Evolutionary conservation across 169 alveolate species (phyloP).

Genomic region (Plasmodium gaboni): DNA sequence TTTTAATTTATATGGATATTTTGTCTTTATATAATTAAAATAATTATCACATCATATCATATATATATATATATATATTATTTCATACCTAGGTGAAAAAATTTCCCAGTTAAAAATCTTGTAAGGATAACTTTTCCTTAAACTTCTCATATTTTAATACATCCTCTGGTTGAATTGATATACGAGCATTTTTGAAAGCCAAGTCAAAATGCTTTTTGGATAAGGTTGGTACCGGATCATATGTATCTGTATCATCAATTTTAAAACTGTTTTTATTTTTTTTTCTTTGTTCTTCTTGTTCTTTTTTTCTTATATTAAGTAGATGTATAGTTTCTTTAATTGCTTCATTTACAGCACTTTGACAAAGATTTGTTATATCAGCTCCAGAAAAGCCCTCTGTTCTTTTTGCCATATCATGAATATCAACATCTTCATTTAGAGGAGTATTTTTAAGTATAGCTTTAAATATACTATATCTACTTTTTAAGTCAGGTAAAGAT

Average conservation of each 20-base stretch:
- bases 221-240: slow-evolving; percentile 95
- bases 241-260: slow-evolving; percentile 82
- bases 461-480: slow-evolving; percentile 90
- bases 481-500: slow-evolving; percentile 95
- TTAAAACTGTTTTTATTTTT: slow-evolving; percentile 41
- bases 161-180: slow-evolving; percentile 78
- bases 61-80: too few species aligned
- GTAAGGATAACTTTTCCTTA: slow-evolving; percentile 70
- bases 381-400: slow-evolving; percentile 97
- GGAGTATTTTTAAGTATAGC: slow-evolving; percentile 95
- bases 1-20: too few species aligned
- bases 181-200: slow-evolving; percentile 94
- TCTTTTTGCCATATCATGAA: slow-evolving; percentile 86
- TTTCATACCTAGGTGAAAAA: not conserved
- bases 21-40: too few species aligned
- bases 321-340: slow-evolving; percentile 91
- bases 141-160: slow-evolving; percentile 58
- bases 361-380: slow-evolving; percentile 94
- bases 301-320: slow-evolving; percentile 80
- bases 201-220: slow-evolving; percentile 94
- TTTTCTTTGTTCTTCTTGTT: not conserved
- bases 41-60: too few species aligned
- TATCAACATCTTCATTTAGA: slow-evolving; percentile 91
- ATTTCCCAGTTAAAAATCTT: slow-evolving; percentile 3
- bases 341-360: slow-evolving; percentile 95